A percentile compares a stretch with the other conserved stretches of the same genome.
phyloP scores from a whole-genome alignment of 441 rosid genomes.

The Lepidium campestre region DNA sequence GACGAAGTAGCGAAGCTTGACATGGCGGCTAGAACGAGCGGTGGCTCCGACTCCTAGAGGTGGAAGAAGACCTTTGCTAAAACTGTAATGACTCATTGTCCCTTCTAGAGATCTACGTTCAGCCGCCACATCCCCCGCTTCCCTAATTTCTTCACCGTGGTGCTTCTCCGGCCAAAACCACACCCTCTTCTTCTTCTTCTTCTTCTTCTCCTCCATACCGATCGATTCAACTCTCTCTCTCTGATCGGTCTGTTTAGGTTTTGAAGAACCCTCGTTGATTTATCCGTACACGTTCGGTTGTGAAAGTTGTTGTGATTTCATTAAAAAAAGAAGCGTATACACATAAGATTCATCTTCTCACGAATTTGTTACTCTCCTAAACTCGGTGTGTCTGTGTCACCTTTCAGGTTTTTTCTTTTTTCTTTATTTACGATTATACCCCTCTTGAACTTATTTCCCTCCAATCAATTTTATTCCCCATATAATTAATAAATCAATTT shows the following conservation, averaged over 20 bases:
- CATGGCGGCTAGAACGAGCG: constrained; percentile 30
- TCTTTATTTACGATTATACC: background rate
- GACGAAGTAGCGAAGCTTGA: constrained; percentile 46
- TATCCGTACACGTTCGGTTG: constrained; percentile 19
- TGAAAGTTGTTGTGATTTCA: background rate
- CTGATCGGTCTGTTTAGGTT: background rate
- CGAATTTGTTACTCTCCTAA: constrained; percentile 15
- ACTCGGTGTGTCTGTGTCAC: background rate
- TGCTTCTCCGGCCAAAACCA: constrained; percentile 27
- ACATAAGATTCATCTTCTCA: constrained; percentile 17
- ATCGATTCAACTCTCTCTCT: background rate
- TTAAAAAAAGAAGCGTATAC: constrained; percentile 1
- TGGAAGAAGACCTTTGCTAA: constrained; percentile 59
- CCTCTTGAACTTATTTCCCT: constrained; percentile 2
- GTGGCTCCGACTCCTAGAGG: constrained; percentile 76
- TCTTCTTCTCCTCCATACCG: constrained; percentile 2
- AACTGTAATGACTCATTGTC: constrained; percentile 39
- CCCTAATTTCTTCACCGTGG: constrained; percentile 1
- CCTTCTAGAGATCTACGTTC: constrained; percentile 16
- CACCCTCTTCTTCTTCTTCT: constrained; percentile 12
- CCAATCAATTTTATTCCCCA: background rate
- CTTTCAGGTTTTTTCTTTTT: background rate
- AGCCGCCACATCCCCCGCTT: background rate
- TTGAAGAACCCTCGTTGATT: background rate
- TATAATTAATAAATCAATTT: background rate